Evolutionary conservation across 139 green algal genomes (phyloP).

Genomic region (Penium margaritaceum): DNA sequence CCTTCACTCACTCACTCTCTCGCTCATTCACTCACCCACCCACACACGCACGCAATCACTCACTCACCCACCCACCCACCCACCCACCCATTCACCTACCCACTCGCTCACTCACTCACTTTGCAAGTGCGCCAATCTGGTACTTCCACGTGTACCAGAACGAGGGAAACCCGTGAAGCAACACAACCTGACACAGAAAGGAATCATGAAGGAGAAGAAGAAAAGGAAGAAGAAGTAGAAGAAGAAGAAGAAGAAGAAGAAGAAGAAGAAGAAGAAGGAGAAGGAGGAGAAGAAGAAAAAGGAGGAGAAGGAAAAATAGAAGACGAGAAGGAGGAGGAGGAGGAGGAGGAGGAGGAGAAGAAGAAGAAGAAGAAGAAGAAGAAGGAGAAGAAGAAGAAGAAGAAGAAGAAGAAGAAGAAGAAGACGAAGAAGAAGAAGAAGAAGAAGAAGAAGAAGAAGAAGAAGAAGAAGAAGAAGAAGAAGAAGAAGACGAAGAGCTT

Average conservation of each 20-base stretch:
- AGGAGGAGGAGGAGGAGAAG: neutral
- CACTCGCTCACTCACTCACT: neutral
- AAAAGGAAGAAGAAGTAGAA: constrained; percentile 3
- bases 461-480: neutral
- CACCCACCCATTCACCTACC: neutral
- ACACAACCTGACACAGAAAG: constrained; percentile 22
- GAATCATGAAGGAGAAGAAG: neutral
- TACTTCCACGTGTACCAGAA: constrained; percentile 46
- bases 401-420: too few species aligned
- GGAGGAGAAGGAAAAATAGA: neutral
- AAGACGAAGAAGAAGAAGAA: too few species aligned
- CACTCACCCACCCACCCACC: too few species aligned
- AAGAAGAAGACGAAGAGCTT: neutral
- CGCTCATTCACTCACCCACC: too few species aligned
- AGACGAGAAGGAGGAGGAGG: too few species aligned
- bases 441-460: neutral
- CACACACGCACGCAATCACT: too few species aligned
- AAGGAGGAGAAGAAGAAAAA: neutral
- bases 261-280: neutral
- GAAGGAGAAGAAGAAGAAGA: neutral
- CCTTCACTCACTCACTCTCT: too few species aligned
- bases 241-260: neutral
- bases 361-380: neutral
- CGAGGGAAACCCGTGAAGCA: constrained; percentile 39
- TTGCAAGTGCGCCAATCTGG: constrained; percentile 21